Base-by-base conservation (phyloP, 1,284 basidiomycete species). In the Sanguinoderma infundibulare region DNA sequence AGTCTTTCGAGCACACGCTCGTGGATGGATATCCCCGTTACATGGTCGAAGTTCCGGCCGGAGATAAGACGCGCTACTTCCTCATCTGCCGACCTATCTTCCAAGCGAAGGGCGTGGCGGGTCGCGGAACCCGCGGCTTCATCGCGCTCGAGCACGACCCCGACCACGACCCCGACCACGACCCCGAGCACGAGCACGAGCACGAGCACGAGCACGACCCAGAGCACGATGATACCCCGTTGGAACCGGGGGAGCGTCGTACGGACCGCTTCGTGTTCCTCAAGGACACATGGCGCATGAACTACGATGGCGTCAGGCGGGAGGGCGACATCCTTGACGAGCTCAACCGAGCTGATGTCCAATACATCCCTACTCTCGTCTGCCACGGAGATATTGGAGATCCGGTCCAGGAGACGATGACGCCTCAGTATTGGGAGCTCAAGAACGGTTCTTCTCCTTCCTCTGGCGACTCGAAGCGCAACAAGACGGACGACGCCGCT, bases 241-340 rank as follows among this genome's bases (percentile, higher is more conserved):
- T n/a, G n/a, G n/a, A n/a, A n/a, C n/a, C n/a, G n/a, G n/a, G n/a
- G n/a, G n/a, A n/a, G n/a, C n/a, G n/a, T n/a, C n/a, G n/a, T n/a
- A 32, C 35, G 9, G n/a, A n/a, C 2, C 26, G 17, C 5, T 57
- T 59, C 17, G 55, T 55, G 2, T 64, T 42, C 24, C 47, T 64
- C 34, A 64, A 64, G 39, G 62, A 64, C 15, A 24, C 58, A 3
- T 64, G 62, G 62, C 50, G 58, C 3, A 42, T 49, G 4, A 15
- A 12, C 1, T n/a, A 59, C 14, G 20, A 24, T 5, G 17, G 17
- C 12, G 24, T 38, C 2, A 30, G 24, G 7, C 39, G 50, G n/a
- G 62, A 63, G 12, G 62, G 58, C 12, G 47, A 34, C 42, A 42
- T 51, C 1, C 50, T 63, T 6, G 14, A 22, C 5, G 14, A 6